These are phyloP conservation scores for Tagetes erecta DNA, from an alignment of 129 eudicot genomes.

Conservation along the genomic window DNA sequence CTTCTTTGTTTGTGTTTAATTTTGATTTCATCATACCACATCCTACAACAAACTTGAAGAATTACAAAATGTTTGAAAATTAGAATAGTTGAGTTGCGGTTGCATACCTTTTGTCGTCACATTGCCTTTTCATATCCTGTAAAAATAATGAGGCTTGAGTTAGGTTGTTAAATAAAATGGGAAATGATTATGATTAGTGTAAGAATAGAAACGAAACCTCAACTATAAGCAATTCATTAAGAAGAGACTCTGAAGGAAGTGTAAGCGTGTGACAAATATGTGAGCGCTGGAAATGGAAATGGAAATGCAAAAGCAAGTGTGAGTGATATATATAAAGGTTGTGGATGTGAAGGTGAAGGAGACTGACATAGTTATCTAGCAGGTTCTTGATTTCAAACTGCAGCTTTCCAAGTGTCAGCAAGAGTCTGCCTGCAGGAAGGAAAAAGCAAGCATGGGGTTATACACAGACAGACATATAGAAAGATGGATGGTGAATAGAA, in stretches of 20 bases:
- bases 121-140: constrained; percentile 86
- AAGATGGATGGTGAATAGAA: too few relatives aligned
- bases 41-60: constrained; percentile 38
- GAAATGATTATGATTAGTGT: neutral
- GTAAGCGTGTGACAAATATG: constrained; percentile 79
- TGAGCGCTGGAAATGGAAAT: constrained; percentile 48
- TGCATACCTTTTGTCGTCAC: constrained; percentile 74
- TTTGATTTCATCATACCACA: constrained; percentile 50
- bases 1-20: constrained; percentile 57
- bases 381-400: constrained; percentile 80
- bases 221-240: constrained; percentile 77
- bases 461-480: too few relatives aligned
- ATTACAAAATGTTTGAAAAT: too few relatives aligned
- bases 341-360: too few relatives aligned
- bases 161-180: neutral
- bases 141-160: neutral
- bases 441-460: too few relatives aligned
- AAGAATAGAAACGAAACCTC: constrained; percentile 53
- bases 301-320: neutral
- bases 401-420: constrained; percentile 77
- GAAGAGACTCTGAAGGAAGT: constrained; percentile 90
- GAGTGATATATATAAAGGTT: neutral
- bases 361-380: constrained; percentile 69
- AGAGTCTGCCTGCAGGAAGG: constrained; percentile 55
- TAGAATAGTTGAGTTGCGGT: neutral